phyloP scores from a whole-genome alignment of 2,329 filamentous ascomycete species.

The Cordyceps cateniannulata region DNA sequence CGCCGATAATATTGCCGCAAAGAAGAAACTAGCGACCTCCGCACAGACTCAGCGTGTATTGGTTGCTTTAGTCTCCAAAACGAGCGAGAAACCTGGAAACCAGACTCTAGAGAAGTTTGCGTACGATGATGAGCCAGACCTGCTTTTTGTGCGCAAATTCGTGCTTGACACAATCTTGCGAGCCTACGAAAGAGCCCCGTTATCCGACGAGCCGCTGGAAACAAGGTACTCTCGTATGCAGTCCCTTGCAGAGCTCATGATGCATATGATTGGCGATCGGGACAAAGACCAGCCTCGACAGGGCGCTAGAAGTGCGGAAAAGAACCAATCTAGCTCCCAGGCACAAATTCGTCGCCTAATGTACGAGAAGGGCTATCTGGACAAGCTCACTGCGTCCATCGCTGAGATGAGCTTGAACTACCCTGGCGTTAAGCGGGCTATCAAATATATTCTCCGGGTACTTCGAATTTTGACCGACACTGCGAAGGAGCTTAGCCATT shows the following conservation, averaged over 20 bases:
- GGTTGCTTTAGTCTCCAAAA: slow-evolving; percentile 81
- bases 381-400: slow-evolving; percentile 82
- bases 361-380: slow-evolving; percentile 96
- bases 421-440: slow-evolving; percentile 83
- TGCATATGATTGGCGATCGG: slow-evolving; percentile 80
- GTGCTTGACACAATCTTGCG: slow-evolving; percentile 89
- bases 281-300: slow-evolving; percentile 50
- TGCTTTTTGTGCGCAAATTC: slow-evolving; percentile 90
- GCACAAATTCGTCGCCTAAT: slow-evolving; percentile 87
- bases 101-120: slow-evolving; percentile 52
- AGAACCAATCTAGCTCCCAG: slow-evolving; percentile 51
- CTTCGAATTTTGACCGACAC: slow-evolving; percentile 82
- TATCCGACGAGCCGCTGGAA: slow-evolving; percentile 74
- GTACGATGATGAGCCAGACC: slow-evolving; percentile 71
- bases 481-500: slow-evolving; percentile 77
- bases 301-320: slow-evolving; percentile 33
- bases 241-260: slow-evolving; percentile 84
- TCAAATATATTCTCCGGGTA: slow-evolving; percentile 92
- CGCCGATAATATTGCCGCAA: slow-evolving; percentile 66
- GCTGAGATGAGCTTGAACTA: slow-evolving; percentile 95
- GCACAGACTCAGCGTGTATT: slow-evolving; percentile 80
- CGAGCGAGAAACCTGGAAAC: slow-evolving; percentile 64
- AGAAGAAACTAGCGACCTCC: slow-evolving; percentile 82
- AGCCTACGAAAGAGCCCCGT: slow-evolving; percentile 81
- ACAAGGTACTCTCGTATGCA: slow-evolving; percentile 83